These are phyloP conservation scores for Dactylonectria estremocensis DNA, from an alignment of 2,329 filamentous ascomycete species.

Conservation along the genomic window DNA sequence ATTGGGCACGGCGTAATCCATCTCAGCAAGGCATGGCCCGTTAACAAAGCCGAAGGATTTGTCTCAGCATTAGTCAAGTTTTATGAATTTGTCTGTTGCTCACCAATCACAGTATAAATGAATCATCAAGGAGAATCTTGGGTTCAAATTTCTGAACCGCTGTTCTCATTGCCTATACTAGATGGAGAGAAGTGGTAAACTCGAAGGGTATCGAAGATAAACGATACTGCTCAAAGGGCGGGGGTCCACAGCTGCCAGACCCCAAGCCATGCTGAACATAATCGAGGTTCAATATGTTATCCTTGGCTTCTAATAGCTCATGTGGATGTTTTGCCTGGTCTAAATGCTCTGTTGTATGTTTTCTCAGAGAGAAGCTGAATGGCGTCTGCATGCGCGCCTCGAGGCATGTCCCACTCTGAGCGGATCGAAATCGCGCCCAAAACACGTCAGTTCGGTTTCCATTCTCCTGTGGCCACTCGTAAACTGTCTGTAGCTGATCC, in stretches of 20 bases:
- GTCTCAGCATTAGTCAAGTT: no score
- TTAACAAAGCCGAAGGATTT: no score
- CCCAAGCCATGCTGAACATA: slow-evolving; percentile 12
- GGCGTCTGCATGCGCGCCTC: not conserved
- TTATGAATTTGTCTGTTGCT: no score
- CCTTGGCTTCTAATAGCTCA: not conserved
- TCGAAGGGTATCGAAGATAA: not conserved
- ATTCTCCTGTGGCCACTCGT: slow-evolving; percentile 12
- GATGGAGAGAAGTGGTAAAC: not conserved
- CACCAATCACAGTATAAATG: not conserved
- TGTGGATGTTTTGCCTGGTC: slow-evolving; percentile 9
- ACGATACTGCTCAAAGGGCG: slow-evolving; percentile 10
- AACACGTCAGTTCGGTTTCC: slow-evolving; percentile 2
- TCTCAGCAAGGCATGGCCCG: no score
- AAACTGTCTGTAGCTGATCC: slow-evolving; percentile 1
- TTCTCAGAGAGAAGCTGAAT: slow-evolving; percentile 14
- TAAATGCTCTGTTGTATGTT: not conserved
- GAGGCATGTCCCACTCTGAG: not conserved
- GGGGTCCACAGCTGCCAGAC: slow-evolving; percentile 3
- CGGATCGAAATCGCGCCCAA: not conserved
- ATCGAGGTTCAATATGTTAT: not conserved
- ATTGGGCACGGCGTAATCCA: no score
- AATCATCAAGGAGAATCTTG: not conserved
- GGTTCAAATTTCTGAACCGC: no score
- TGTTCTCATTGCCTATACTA: not conserved